Percentiles rank a stretch among this genome's conserved stretches.
These are phyloP conservation scores for Erysimum pusillum DNA, from an alignment of 441 rosid genomes.

Conservation along the genomic window DNA sequence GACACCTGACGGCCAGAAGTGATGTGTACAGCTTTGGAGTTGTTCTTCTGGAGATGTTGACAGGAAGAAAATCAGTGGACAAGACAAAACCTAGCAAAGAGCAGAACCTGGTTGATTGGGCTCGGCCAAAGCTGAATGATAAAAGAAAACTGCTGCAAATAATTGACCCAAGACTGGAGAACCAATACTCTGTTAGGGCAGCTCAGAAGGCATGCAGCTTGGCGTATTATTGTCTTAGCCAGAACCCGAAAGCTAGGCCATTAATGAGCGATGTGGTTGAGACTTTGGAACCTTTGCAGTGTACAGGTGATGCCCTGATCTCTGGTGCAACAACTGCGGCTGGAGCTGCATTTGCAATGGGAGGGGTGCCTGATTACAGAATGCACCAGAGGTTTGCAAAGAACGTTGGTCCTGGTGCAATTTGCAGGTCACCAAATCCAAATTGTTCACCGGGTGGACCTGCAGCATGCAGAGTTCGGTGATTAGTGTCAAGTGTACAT, in stretches of 20 bases:
- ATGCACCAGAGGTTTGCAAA: slow-evolving; percentile 64
- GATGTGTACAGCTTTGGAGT: slow-evolving; percentile 98
- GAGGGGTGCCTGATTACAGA: slow-evolving; percentile 72
- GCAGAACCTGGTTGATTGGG: slow-evolving; percentile 99
- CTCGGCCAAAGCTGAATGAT: slow-evolving; percentile 93
- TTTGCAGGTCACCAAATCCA: slow-evolving; percentile 84
- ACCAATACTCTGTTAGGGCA: slow-evolving; percentile 90
- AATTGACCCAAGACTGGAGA: slow-evolving; percentile 89
- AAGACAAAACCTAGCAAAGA: slow-evolving; percentile 96
- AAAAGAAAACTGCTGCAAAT: slow-evolving; percentile 89
- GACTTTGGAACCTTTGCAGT: slow-evolving; percentile 89
- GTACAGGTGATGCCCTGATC: slow-evolving; percentile 53
- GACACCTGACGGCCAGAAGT: slow-evolving; percentile 95
- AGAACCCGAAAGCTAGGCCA: slow-evolving; percentile 97
- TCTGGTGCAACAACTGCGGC: slow-evolving; percentile 48
- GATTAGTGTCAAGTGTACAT: slow-evolving; percentile 56
- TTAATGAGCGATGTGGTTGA: slow-evolving; percentile 97
- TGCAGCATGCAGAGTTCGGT: slow-evolving; percentile 83
- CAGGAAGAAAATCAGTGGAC: slow-evolving; percentile 97
- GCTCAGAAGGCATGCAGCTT: slow-evolving; percentile 96
- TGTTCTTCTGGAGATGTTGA: slow-evolving; percentile 93
- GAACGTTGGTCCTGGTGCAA: slow-evolving; percentile 84
- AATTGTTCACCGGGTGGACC: slow-evolving; percentile 82
- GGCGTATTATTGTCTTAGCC: slow-evolving; percentile 94
- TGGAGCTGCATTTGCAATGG: slow-evolving; percentile 72